These are phyloP conservation scores for Climacium dendroides DNA, from an alignment of 225 moss, liverwort and hornwort genomes.

Conservation along the genomic window DNA sequence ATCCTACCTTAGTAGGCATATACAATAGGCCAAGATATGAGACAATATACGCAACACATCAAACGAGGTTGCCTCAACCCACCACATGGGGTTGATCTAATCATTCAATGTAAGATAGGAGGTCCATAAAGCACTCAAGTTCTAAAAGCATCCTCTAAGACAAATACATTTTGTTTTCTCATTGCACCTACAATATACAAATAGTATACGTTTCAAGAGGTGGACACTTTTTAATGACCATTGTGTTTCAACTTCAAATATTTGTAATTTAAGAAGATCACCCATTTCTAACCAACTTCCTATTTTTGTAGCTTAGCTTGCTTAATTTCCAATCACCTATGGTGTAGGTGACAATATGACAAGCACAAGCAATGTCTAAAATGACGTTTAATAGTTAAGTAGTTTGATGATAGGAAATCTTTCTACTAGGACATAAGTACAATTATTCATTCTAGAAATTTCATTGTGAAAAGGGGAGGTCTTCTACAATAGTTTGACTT, in stretches of 20 bases:
- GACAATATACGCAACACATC: rapidly evolving
- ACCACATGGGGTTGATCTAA: rapidly evolving
- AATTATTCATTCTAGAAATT: too few relatives aligned
- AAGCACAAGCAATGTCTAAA: too few relatives aligned
- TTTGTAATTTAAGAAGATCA: too few relatives aligned
- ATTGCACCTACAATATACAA: background rate
- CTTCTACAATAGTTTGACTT: too few relatives aligned
- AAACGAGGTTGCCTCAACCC: rapidly evolving
- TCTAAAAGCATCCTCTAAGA: background rate
- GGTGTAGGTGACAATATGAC: too few relatives aligned
- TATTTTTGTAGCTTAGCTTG: too few relatives aligned
- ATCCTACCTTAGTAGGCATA: background rate
- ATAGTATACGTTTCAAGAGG: background rate
- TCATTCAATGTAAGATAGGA: background rate
- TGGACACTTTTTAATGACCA: rapidly evolving
- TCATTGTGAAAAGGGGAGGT: too few relatives aligned
- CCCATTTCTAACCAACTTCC: too few relatives aligned
- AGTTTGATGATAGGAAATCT: too few relatives aligned
- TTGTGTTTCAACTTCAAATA: background rate
- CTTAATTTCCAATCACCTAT: too few relatives aligned
- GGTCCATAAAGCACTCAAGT: rapidly evolving
- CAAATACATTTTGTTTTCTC: background rate
- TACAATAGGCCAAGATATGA: rapidly evolving
- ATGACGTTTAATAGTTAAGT: too few relatives aligned
- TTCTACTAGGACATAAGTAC: too few relatives aligned